Percentiles rank a stretch among this genome's conserved stretches.
These are phyloP conservation scores for Cadophora malorum DNA, from an alignment of 2,329 filamentous ascomycete genomes.

Conservation along the genomic window DNA sequence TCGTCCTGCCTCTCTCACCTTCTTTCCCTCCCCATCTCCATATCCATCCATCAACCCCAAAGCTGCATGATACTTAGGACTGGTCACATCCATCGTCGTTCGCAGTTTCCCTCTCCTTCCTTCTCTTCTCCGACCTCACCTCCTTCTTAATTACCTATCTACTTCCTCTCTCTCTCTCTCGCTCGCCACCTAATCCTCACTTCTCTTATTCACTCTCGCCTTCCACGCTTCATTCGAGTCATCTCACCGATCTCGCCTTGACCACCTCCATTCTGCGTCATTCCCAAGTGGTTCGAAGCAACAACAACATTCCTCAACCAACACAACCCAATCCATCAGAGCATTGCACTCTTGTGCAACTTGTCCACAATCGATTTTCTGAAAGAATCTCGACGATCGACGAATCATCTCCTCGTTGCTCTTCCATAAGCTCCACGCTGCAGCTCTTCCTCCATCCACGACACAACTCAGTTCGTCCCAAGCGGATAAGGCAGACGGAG, in stretches of 20 bases:
- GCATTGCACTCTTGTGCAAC: conserved; percentile 27
- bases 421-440: conserved; percentile 11
- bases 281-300: conserved; percentile 34
- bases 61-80: conserved; percentile 30
- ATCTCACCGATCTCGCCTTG: conserved; percentile 30
- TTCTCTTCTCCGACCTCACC: conserved; percentile 43
- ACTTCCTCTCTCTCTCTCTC: conserved; percentile 32
- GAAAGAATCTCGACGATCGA: conserved; percentile 17
- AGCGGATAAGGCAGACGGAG: conserved; percentile 47
- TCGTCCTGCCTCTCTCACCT: neutral
- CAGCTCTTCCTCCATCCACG: conserved; percentile 21
- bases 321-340: conserved; percentile 23
- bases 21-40: conserved; percentile 2
- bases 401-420: conserved; percentile 1
- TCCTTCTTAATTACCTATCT: conserved; percentile 43
- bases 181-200: conserved; percentile 28
- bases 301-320: conserved; percentile 33
- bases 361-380: conserved; percentile 19
- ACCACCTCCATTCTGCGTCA: conserved; percentile 37
- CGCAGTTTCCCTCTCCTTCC: conserved; percentile 44
- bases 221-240: conserved; percentile 28
- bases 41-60: conserved; percentile 10
- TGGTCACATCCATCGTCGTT: conserved; percentile 41
- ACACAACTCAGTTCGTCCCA: conserved; percentile 15
- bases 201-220: conserved; percentile 22